phyloP scores from a whole-genome alignment of 345 rosid genomes.

The Salix dunnii region DNA sequence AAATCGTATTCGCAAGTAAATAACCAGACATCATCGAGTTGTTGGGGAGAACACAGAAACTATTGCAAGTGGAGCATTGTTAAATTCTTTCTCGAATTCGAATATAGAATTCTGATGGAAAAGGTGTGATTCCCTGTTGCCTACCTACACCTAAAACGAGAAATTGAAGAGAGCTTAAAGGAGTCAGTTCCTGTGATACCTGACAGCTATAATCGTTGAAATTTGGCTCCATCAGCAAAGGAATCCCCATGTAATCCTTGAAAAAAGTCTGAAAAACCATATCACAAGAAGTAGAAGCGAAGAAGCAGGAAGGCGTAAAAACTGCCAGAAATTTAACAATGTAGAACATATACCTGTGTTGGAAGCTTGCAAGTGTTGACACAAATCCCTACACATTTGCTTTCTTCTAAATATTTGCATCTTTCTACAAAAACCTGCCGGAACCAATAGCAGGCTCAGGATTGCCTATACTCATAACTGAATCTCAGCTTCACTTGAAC shows the following conservation, averaged over 20 bases:
- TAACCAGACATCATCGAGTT: not conserved
- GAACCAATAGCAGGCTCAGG: not conserved
- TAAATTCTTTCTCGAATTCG: too few relatives aligned
- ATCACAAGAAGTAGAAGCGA: not conserved
- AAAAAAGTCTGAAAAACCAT: constrained; percentile 53
- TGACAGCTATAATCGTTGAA: constrained; percentile 83
- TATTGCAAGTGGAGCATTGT: too few relatives aligned
- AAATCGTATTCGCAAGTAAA: not conserved
- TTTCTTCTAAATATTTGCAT: constrained; percentile 90
- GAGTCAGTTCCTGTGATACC: constrained; percentile 29
- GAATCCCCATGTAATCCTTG: constrained; percentile 81
- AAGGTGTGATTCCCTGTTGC: not conserved
- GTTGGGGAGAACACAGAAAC: too few relatives aligned
- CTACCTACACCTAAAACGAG: not conserved
- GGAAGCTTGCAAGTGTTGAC: constrained; percentile 89
- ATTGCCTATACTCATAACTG: too few relatives aligned
- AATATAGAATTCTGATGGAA: not conserved
- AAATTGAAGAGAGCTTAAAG: not conserved
- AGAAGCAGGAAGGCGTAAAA: not conserved
- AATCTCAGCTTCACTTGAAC: too few relatives aligned
- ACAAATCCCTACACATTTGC: constrained; percentile 85
- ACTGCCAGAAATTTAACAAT: not conserved
- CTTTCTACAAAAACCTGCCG: constrained; percentile 78
- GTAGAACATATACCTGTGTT: constrained; percentile 61
- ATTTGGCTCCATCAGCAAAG: constrained; percentile 86